Evolutionary conservation across 106 monocot species (phyloP).

Genomic region (Chionographis japonica): DNA sequence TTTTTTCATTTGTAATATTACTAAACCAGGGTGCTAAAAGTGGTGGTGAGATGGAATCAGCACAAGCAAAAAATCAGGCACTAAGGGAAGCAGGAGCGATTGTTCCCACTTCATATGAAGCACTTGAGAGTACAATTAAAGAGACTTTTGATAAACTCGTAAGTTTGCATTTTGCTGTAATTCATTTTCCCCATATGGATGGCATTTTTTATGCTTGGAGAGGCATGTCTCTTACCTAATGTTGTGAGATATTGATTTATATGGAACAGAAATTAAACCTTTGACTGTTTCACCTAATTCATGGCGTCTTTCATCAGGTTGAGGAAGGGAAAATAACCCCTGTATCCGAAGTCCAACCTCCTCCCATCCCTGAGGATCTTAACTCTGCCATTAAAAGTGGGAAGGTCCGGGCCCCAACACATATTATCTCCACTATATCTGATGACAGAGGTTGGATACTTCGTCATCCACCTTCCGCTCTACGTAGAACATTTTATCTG

Average conservation of each 20-base stretch:
- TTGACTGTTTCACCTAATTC: neutral
- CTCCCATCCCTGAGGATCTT: slow-evolving; percentile 97
- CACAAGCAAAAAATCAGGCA: slow-evolving; percentile 94
- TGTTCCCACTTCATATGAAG: slow-evolving; percentile 97
- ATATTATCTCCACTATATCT: slow-evolving; percentile 96
- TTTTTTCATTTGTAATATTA: neutral
- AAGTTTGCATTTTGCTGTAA: slow-evolving; percentile 9
- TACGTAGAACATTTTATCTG: neutral
- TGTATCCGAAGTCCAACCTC: slow-evolving; percentile 68
- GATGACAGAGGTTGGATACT: slow-evolving; percentile 88
- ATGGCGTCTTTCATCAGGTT: slow-evolving; percentile 32
- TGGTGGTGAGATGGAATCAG: slow-evolving; percentile 96
- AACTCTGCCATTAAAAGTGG: slow-evolving; percentile 88
- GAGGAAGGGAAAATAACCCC: slow-evolving; percentile 83
- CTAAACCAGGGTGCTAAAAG: slow-evolving; percentile 87
- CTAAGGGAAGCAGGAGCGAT: slow-evolving; percentile 84
- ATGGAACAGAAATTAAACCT: no score
- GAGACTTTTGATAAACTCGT: slow-evolving; percentile 89
- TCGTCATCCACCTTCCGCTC: neutral
- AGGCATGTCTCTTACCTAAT: no score
- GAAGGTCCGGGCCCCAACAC: slow-evolving; percentile 95
- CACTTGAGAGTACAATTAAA: slow-evolving; percentile 73
- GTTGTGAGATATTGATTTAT: no score
- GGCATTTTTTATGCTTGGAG: no score
- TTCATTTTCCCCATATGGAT: no score